Base-by-base conservation (phyloP, 805 yeast genomes). In the Lipomyces mesembrius region DNA sequence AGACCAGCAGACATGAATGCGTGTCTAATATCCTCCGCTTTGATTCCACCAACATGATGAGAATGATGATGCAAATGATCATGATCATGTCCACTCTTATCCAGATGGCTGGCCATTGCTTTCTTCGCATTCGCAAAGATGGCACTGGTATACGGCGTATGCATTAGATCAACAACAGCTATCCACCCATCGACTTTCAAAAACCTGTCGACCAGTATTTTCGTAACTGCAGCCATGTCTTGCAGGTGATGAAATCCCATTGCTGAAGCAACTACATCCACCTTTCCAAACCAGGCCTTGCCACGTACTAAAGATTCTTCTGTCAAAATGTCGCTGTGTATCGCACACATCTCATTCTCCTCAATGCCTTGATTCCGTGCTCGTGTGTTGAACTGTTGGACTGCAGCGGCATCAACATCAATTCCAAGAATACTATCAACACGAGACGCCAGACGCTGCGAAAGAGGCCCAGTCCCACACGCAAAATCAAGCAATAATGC, bases 391-490 rank as follows among this genome's bases (percentile, higher is more conserved):
- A 27, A 68, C 35, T 34, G 25, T 11, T 61, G 49, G 20, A 68
- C 63, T 9, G 57, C 59, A 2, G 51, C 20, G 22, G 55, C 32
- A 7, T 66, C 58, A 37, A 60, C 20, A 32, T 68, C 71, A 11
- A 68, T 57, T 2, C 71, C 71, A 4, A 66, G 20, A 17, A 68
- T 25, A 14, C 27, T 52, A n/a, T 60, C 63, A 22, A 37, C 53
- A 22, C 59, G 29, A 20, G 59, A 52, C 17, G 67, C 69, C 11
- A 68, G 52, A 12, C 17, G 49, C n/a, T 61, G 70, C n/a, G 70
- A 59, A 5, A 68, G 25, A n/a, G 65, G 61, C 29, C 71, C 71
- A 6, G 67, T n/a, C 20, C 70, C 69, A 39, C 71, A 68, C 7
- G 68, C 70, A 34, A 68, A 68, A 27, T 67, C 71, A 2, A 67